phyloP scores from a whole-genome alignment of 352 stramenopile species.

The Phytophthora rubi region DNA sequence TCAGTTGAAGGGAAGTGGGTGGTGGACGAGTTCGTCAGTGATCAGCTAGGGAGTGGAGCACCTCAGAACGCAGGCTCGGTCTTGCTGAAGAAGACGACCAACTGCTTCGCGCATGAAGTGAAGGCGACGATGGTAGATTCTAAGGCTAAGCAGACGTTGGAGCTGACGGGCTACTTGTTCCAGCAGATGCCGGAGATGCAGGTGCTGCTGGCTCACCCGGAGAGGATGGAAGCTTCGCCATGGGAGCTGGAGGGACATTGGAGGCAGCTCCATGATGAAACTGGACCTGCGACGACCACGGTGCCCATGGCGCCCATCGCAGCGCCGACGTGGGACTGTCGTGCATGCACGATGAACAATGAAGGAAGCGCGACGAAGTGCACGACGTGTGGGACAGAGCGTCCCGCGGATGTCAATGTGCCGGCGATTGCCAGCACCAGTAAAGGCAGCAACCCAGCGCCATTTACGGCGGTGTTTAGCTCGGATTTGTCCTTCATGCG shows the following conservation, averaged over 20 bases:
- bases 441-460: conserved; percentile 78
- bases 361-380: conserved; percentile 63
- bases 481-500: conserved; percentile 75
- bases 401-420: conserved; percentile 46
- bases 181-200: conserved; percentile 63
- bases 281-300: conserved; percentile 16
- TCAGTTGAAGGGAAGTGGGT: conserved; percentile 85
- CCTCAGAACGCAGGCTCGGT: conserved; percentile 77
- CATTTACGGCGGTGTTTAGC: conserved; percentile 69
- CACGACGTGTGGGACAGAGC: conserved; percentile 71
- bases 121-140: conserved; percentile 55
- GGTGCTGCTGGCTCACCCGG: conserved; percentile 39
- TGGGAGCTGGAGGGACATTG: conserved; percentile 85
- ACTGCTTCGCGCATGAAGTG: conserved; percentile 71
- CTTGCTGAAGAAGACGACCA: conserved; percentile 57
- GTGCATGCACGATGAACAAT: conserved; percentile 83
- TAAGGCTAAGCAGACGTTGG: conserved; percentile 50
- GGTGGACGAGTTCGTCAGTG: conserved; percentile 70
- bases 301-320: conserved; percentile 30
- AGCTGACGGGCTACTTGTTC: conserved; percentile 69
- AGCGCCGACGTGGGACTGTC: conserved; percentile 65
- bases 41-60: conserved; percentile 48
- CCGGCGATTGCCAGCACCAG: conserved; percentile 33
- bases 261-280: conserved; percentile 62
- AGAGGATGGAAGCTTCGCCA: conserved; percentile 25